Base-by-base conservation (phyloP, 208 protist genomes). In the Borovskyia barvae region DNA sequence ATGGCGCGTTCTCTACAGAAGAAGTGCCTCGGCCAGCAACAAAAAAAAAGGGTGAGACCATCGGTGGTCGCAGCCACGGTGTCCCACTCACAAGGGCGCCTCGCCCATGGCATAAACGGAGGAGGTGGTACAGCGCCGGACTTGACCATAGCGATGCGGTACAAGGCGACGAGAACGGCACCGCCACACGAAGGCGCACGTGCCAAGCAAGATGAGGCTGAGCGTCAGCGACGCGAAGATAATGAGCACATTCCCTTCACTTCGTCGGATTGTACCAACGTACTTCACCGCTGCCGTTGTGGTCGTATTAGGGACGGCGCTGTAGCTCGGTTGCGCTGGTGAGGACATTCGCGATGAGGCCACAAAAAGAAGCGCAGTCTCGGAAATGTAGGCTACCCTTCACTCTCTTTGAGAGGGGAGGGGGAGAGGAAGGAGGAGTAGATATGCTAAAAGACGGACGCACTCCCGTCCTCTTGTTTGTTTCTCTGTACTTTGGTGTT, bases 191-290 rank as follows among this genome's bases (percentile, higher is more conserved):
- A 72, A 53, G 15, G 50, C 43, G 9, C 65, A 29, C 6, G 75
- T 60, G 22, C 72, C 77, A 2, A 61, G 15, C 4, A 81, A 9
- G 2, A 81, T 47, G 17, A 81, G 45, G 20, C 29, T 64, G 20
- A 85, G 61, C 15, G 68, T 64, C 22, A 85, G 19, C 12, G 73
- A 61, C 17, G 69, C 64, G 46, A 75, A 61, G 11, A 80, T 63
- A 17, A 84, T 49, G 41, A 77, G 61, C 28, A 60, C 51, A 26
- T 75, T 41, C 14, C 60, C 68, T 22, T 80, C 73, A 36, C 54
- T 37, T 25, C 65, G 68, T 12, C 45, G 25, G 25, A 78, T 66
- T 11, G 54, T 29, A n/a, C 66, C 66, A 20, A 70, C 63, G 54
- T 62, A 62, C n/a, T 41, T 65, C 11, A 36, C n/a, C 24, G 26